Conservation (phyloP, 257 asterid species). For the Gynochthodes officinalis region DNA sequence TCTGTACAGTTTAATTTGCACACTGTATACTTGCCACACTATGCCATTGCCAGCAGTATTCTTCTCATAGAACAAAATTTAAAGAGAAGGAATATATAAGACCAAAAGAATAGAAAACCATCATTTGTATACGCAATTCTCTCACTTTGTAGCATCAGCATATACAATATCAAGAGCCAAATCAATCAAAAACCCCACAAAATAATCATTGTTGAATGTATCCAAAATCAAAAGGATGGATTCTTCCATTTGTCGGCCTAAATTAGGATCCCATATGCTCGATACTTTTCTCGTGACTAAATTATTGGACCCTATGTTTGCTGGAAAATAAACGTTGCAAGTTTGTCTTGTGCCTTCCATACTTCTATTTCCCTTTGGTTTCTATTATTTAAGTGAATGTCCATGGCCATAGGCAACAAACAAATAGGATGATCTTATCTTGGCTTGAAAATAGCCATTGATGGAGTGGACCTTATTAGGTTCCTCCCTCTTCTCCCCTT, state of each 20-base stretch:
- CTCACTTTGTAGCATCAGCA: too few species aligned
- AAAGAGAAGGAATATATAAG: too few species aligned
- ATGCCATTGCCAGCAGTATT: too few species aligned
- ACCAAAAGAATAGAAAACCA: too few species aligned
- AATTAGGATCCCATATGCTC: background rate
- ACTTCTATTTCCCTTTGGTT: background rate
- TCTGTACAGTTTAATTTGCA: too few species aligned
- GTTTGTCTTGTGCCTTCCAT: conserved; percentile 1
- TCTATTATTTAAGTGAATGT: background rate
- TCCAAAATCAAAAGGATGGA: background rate
- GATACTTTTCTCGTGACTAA: background rate
- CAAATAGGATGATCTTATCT: background rate
- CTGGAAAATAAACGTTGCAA: background rate
- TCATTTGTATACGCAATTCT: too few species aligned
- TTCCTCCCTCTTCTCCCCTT: background rate
- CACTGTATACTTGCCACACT: too few species aligned
- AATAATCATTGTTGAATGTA: conserved; percentile 4
- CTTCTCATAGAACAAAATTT: too few species aligned
- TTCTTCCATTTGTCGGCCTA: too few species aligned
- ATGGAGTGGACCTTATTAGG: background rate
- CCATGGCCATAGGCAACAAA: background rate
- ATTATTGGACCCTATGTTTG: background rate
- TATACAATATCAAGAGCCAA: background rate
- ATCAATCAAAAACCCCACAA: background rate
- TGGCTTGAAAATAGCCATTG: background rate